Evolutionary conservation across 345 rosid species (phyloP), one percentile per base, ranked within the genome.

Genomic region (Mangifera indica): DNA sequence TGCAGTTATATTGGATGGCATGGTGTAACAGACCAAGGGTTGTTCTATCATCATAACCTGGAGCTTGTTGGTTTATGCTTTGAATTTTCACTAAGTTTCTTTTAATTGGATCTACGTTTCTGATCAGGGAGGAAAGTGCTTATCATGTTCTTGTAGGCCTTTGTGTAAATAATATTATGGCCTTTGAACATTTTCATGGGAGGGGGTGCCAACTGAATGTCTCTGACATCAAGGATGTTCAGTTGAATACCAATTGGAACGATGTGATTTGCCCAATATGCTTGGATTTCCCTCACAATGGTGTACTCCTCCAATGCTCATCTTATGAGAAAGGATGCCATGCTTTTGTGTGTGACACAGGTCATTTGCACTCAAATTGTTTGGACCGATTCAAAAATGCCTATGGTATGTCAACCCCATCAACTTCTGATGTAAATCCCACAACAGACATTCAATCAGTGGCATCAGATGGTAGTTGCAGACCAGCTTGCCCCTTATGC

Each of bases 181-280:
- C 83, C 42, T 69, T 81, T 13, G 78, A 78, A 75, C 75, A 49
- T 72, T 81, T 69, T 77, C 77, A 72, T 64, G 80, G 70, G 63
- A 81, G 83, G 57, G 80, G 73, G 67, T 63, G 48, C 46, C 78
- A 26, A 70, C 69, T 71, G n/a, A 75, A 77, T 67, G 67, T 69
- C 32, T 70, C 75, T 34, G 74, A 64, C 62, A 67, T 71, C 72
- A 86, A 78, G 67, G 90, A 87, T 76, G 70, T 81, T 87, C 84
- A 74, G 78, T 73, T 89, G 75, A 83, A 66, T 70, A 83, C 80
- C 60, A 83, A 83, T 59, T 88, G 87, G 93, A 97, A 89, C 59
- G 90, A 91, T 74, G 91, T 91, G 78, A 80, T 60, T 67, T 95
- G 98, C 73, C 99, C 97, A 21, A 92, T 95, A 81, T 95, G 99